Evolutionary conservation across 495 filamentous ascomycete species (phyloP).

Genomic region (Penicillium canescens): DNA sequence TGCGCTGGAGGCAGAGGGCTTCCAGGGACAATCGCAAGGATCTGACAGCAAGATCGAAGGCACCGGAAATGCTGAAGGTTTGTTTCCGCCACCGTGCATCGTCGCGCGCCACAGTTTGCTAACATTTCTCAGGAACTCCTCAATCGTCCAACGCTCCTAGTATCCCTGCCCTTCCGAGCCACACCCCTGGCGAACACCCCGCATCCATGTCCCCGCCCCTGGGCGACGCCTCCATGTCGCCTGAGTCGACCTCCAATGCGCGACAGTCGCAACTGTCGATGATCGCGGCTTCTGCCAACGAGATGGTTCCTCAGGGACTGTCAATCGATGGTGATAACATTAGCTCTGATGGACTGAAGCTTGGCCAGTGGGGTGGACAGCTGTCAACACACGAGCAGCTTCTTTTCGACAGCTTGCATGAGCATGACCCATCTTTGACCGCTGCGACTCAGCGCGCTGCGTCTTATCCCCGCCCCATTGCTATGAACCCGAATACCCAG

Average conservation of each 20-base stretch:
- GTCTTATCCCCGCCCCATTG: slow-evolving; percentile 53
- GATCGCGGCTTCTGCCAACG: slow-evolving; percentile 52
- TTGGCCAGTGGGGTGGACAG: slow-evolving; percentile 41
- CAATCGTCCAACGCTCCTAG: slow-evolving; percentile 29
- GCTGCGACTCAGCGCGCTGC: slow-evolving; percentile 48
- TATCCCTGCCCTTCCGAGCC: slow-evolving; percentile 36
- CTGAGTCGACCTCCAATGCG: slow-evolving; percentile 39
- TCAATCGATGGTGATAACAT: slow-evolving; percentile 38
- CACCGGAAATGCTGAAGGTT: slow-evolving; percentile 27
- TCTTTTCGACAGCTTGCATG: slow-evolving; percentile 47
- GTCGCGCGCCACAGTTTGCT: slow-evolving; percentile 6
- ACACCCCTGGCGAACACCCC: slow-evolving; percentile 33
- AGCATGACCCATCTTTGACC: slow-evolving; percentile 47
- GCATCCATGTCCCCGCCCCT: slow-evolving; percentile 43
- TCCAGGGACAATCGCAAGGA: slow-evolving; percentile 36
- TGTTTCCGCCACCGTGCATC: slow-evolving; percentile 4
- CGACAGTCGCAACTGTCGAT: slow-evolving; percentile 49
- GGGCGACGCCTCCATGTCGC: slow-evolving; percentile 39
- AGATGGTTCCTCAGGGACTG: slow-evolving; percentile 48
- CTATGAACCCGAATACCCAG: slow-evolving; percentile 54
- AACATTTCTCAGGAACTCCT: slow-evolving; percentile 30
- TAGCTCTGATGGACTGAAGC: slow-evolving; percentile 36
- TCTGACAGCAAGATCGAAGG: slow-evolving; percentile 31
- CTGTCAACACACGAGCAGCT: slow-evolving; percentile 47
- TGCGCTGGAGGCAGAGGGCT: slow-evolving; percentile 47